These are phyloP conservation scores for Lenzites betulinus DNA, from an alignment of 768 basidiomycete genomes.

Conservation along the genomic window DNA sequence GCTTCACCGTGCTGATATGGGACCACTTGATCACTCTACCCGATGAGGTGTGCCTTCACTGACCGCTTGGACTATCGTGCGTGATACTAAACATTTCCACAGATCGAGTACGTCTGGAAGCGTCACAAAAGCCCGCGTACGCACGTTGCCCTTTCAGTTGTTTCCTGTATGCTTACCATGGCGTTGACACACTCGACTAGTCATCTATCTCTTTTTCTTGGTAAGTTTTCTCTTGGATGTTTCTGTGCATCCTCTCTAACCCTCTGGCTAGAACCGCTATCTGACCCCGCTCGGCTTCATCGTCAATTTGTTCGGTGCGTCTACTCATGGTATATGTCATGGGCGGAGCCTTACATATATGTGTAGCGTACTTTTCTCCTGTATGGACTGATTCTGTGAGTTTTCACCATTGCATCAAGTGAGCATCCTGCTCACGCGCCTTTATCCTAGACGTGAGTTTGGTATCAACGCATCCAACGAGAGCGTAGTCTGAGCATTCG, in stretches of 20 bases:
- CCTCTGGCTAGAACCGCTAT: constrained; percentile 55
- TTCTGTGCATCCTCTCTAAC: not conserved
- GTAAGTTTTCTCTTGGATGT: constrained; percentile 26
- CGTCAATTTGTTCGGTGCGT: constrained; percentile 45
- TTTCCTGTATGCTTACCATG: not conserved
- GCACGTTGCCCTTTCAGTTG: constrained; percentile 22
- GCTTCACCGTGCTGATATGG: constrained; percentile 55
- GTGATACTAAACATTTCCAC: not conserved
- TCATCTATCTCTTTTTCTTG: constrained; percentile 39
- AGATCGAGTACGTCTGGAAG: constrained; percentile 58
- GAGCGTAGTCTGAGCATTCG: not conserved
- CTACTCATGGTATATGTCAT: not conserved
- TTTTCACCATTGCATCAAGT: not conserved
- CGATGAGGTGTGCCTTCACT: constrained; percentile 40
- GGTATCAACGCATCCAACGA: not conserved
- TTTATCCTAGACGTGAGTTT: not conserved
- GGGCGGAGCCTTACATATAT: not conserved
- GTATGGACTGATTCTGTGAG: constrained; percentile 26
- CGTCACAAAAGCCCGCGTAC: constrained; percentile 47
- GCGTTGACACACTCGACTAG: constrained; percentile 19
- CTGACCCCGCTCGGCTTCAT: constrained; percentile 64
- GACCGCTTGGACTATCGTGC: not conserved
- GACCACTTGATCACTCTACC: constrained; percentile 56
- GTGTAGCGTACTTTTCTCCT: constrained; percentile 27
- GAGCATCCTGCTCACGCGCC: not conserved